Percentiles rank a stretch among this genome's conserved stretches.
These are phyloP conservation scores for Phyllosticta citrichinensis DNA, from an alignment of 2,329 filamentous ascomycete genomes.

Conservation along the genomic window DNA sequence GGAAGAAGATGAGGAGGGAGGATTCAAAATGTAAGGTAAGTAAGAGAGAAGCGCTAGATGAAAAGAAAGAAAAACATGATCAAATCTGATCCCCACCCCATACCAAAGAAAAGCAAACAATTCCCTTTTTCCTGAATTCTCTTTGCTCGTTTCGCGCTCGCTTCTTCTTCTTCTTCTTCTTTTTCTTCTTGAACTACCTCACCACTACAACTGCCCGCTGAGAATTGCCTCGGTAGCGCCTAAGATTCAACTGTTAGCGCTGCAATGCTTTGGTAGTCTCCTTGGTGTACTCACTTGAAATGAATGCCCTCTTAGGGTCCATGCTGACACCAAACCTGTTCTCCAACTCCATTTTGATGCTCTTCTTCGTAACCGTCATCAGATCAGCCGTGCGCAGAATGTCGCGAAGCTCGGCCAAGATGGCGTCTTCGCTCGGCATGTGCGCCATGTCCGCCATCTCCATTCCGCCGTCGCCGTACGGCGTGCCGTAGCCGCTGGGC, in stretches of 20 bases:
- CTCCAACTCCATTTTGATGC: slow-evolving; percentile 88
- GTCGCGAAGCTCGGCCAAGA: slow-evolving; percentile 88
- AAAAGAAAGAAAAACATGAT: no score
- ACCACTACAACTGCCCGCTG: slow-evolving; percentile 27
- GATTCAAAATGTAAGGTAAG: no score
- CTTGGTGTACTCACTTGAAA: slow-evolving; percentile 34
- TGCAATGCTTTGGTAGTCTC: no score
- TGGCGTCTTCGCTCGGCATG: slow-evolving; percentile 77
- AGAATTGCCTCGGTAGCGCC: slow-evolving; percentile 32
- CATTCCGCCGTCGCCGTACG: slow-evolving; percentile 29
- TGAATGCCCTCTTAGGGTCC: slow-evolving; percentile 83
- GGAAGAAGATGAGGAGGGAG: no score
- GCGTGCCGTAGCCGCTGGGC: slow-evolving; percentile 42
- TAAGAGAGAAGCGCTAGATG: no score
- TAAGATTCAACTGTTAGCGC: not conserved
- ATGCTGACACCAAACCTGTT: slow-evolving; percentile 73
- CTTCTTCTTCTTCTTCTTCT: not conserved
- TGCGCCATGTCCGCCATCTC: slow-evolving; percentile 53
- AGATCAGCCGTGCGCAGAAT: slow-evolving; percentile 85
- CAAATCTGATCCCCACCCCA: no score
- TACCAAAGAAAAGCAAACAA: not conserved
- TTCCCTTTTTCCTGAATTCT: not conserved
- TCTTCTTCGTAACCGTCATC: slow-evolving; percentile 99
- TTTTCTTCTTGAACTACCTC: not conserved
- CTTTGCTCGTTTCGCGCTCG: not conserved